Evolutionary conservation across 768 basidiomycete species (phyloP).

Genomic region (Russula virescens): DNA sequence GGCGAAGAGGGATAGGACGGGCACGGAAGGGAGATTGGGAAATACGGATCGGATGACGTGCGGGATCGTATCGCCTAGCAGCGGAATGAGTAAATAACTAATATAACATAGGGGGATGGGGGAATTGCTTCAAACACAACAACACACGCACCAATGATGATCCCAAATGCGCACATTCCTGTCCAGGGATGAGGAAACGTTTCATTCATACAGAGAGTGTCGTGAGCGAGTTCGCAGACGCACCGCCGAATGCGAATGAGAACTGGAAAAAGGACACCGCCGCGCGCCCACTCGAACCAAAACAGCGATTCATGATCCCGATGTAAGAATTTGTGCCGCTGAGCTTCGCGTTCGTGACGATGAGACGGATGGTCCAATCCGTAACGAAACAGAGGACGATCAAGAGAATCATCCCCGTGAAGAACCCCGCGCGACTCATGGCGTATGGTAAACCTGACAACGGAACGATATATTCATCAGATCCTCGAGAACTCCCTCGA

Average conservation of each 20-base stretch:
- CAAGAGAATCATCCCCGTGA: constrained; percentile 79
- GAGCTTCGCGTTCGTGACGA: constrained; percentile 93
- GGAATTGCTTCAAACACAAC: not conserved
- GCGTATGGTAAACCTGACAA: constrained; percentile 85
- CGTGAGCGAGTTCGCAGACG: constrained; percentile 25
- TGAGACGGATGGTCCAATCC: constrained; percentile 97
- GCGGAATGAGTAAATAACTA: not conserved
- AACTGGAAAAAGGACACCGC: constrained; percentile 98
- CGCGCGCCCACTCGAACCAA: constrained; percentile 85
- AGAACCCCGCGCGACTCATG: constrained; percentile 88
- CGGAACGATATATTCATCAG: not conserved
- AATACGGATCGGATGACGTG: constrained; percentile 87
- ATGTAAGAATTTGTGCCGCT: constrained; percentile 91
- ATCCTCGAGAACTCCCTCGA: not conserved
- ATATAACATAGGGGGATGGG: no score
- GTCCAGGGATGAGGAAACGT: not conserved
- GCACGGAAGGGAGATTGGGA: constrained; percentile 56
- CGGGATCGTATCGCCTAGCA: constrained; percentile 88
- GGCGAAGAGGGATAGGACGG: constrained; percentile 69
- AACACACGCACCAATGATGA: constrained; percentile 65
- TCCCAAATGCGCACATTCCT: constrained; percentile 98
- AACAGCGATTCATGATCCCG: constrained; percentile 90
- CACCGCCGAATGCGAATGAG: constrained; percentile 93
- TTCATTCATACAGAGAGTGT: not conserved
- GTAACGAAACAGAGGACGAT: constrained; percentile 76